phyloP scores from a whole-genome alignment of 176 grass and related monocot genomes.

The Phoenix dactylifera region DNA sequence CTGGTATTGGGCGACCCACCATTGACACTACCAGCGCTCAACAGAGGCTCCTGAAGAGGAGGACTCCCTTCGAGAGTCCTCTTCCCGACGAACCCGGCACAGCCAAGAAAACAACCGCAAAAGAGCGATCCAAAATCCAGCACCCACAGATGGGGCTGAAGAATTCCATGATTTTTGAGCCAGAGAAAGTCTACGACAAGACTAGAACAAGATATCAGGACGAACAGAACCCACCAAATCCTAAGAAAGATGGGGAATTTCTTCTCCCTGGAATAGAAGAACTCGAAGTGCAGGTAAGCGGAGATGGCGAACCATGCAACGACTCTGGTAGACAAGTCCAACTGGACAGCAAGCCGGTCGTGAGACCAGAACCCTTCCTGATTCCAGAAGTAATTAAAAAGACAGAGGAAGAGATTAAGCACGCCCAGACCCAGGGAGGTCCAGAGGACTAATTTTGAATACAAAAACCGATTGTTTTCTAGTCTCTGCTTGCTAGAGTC shows the following conservation, averaged over 20 bases:
- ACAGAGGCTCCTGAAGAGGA: constrained; percentile 44
- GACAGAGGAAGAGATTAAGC: constrained; percentile 15
- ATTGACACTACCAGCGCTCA: constrained; percentile 19
- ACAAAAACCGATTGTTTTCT: constrained; percentile 7
- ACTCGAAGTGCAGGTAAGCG: constrained; percentile 37
- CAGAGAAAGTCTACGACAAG: constrained; percentile 23
- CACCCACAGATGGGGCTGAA: constrained; percentile 24
- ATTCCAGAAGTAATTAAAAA: constrained; percentile 26
- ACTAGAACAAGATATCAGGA: constrained; percentile 31
- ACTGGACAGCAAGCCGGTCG: constrained; percentile 3
- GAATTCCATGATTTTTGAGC: neutral
- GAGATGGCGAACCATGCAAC: constrained; percentile 51
- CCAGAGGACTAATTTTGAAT: constrained; percentile 10
- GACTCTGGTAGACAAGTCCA: constrained; percentile 30
- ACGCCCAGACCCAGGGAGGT: constrained; percentile 24
- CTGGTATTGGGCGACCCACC: neutral
- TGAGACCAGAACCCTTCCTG: constrained; percentile 9
- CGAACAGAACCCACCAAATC: constrained; percentile 55
- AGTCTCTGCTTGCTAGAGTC: neutral
- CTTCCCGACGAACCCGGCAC: constrained; percentile 32
- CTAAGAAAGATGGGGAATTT: constrained; percentile 40
- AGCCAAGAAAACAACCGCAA: constrained; percentile 11
- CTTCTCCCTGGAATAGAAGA: constrained; percentile 25
- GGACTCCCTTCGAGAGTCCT: constrained; percentile 1
- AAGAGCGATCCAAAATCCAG: constrained; percentile 40